Percentiles rank a stretch among this genome's conserved stretches.
Evolutionary conservation across 768 basidiomycete genomes (phyloP).

Genomic region (Amanita brunnescens): DNA sequence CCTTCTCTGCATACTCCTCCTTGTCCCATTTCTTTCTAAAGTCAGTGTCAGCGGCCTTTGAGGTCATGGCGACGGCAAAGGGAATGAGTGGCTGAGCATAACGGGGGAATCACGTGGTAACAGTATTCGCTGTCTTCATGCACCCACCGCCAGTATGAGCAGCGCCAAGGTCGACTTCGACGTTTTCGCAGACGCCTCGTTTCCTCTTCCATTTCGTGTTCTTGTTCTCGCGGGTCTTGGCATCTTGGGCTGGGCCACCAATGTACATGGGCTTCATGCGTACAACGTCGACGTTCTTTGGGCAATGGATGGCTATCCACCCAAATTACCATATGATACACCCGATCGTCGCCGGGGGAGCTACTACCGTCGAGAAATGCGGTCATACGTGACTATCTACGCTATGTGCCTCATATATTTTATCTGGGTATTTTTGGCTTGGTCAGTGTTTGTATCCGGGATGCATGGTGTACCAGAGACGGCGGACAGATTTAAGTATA

Average conservation of each 20-base stretch:
- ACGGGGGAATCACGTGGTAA: neutral
- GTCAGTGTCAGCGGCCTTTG: conserved; percentile 56
- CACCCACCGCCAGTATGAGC: neutral
- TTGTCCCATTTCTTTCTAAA: conserved; percentile 93
- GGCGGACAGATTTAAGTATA: conserved; percentile 70
- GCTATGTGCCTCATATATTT: conserved; percentile 55
- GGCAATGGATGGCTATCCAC: conserved; percentile 50
- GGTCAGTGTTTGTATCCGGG: conserved; percentile 56
- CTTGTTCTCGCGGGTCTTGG: conserved; percentile 72
- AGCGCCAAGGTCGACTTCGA: conserved; percentile 22
- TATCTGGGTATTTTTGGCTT: conserved; percentile 53
- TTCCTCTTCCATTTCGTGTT: conserved; percentile 91
- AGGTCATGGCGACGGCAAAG: conserved; percentile 27
- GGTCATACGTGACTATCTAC: conserved; percentile 57
- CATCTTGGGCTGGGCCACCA: conserved; percentile 86
- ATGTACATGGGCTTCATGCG: conserved; percentile 74
- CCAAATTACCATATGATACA: conserved; percentile 16
- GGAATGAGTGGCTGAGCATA: neutral
- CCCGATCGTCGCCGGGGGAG: conserved; percentile 20
- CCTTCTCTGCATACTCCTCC: conserved; percentile 80
- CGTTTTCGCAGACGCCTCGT: conserved; percentile 41
- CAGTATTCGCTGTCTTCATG: conserved; percentile 1
- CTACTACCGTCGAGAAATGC: conserved; percentile 28
- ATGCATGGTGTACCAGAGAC: conserved; percentile 47
- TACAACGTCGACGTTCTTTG: conserved; percentile 66